A percentile compares a stretch with the other conserved stretches of the same genome.
Evolutionary conservation across 1,139 yeast genomes (phyloP).

Genomic region (Pichia sp.): DNA sequence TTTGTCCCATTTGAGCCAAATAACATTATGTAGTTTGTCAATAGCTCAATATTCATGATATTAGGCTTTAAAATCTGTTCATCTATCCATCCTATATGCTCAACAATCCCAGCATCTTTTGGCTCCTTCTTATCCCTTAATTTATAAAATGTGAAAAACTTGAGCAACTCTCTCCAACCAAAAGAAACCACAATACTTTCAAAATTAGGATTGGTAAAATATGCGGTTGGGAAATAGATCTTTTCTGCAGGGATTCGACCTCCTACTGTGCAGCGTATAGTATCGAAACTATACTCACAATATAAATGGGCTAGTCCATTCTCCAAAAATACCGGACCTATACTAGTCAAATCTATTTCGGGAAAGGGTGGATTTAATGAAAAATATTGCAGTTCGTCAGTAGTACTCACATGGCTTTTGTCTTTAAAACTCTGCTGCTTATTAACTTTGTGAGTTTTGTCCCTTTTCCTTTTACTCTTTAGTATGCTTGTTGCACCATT

Average conservation of each 20-base stretch:
- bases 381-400: slow-evolving; percentile 4
- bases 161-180: slow-evolving; percentile 1
- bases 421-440: neutral
- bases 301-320: slow-evolving; percentile 24
- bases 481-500: slow-evolving; percentile 1
- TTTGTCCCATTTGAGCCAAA: slow-evolving; percentile 27
- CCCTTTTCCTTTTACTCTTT: neutral
- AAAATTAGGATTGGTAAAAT: slow-evolving; percentile 22
- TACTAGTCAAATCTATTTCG: slow-evolving; percentile 22
- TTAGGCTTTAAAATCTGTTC: slow-evolving; percentile 8
- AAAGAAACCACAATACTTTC: slow-evolving; percentile 20
- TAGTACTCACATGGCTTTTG: slow-evolving; percentile 5
- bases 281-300: slow-evolving; percentile 24
- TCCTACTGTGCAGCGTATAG: slow-evolving; percentile 23
- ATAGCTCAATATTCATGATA: slow-evolving; percentile 18
- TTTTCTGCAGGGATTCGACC: slow-evolving; percentile 27
- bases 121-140: neutral
- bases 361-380: slow-evolving; percentile 28
- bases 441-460: neutral
- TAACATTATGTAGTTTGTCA: slow-evolving; percentile 26
- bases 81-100: neutral
- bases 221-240: slow-evolving; percentile 24
- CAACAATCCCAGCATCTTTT: slow-evolving; percentile 3
- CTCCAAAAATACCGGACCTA: slow-evolving; percentile 31
- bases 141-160: neutral